Percentiles rank a stretch among this genome's conserved stretches.
Conservation (phyloP, 768 basidiomycete genomes). For the Lactarius akahatsu region DNA sequence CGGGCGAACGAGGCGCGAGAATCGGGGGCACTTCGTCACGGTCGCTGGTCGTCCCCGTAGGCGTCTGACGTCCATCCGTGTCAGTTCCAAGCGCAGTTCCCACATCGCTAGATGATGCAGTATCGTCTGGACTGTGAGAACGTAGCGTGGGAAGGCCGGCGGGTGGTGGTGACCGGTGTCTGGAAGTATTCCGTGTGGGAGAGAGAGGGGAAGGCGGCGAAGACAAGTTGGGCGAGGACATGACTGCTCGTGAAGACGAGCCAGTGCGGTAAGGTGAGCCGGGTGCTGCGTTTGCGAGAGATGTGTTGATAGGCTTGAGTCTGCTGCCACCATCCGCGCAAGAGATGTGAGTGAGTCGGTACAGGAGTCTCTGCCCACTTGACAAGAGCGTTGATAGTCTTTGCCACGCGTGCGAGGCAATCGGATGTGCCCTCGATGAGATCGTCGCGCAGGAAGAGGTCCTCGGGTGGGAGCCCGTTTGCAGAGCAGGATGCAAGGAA, state of each 20-base stretch:
- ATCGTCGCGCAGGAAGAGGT: slow-evolving; percentile 68
- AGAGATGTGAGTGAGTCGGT: slow-evolving; percentile 46
- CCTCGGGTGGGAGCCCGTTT: slow-evolving; percentile 60
- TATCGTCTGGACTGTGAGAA: slow-evolving; percentile 17
- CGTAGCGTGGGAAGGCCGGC: slow-evolving; percentile 23
- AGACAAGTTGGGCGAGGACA: slow-evolving; percentile 65
- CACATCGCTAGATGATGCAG: slow-evolving; percentile 26
- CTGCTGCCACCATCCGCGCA: slow-evolving; percentile 38
- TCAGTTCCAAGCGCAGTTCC: slow-evolving; percentile 34
- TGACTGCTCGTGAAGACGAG: slow-evolving; percentile 45
- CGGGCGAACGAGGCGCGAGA: slow-evolving; percentile 51
- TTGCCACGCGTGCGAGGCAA: slow-evolving; percentile 67
- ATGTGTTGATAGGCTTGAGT: slow-evolving; percentile 35
- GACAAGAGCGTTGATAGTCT: slow-evolving; percentile 67
- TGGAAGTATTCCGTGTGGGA: slow-evolving; percentile 30
- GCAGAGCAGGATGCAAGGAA: slow-evolving; percentile 75
- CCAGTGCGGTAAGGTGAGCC: slow-evolving; percentile 22
- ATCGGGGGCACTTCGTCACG: slow-evolving; percentile 43
- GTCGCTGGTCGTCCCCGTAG: slow-evolving; percentile 33
- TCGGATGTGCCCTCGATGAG: slow-evolving; percentile 60
- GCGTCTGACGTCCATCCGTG: slow-evolving; percentile 28
- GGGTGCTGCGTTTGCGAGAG: slow-evolving; percentile 33
- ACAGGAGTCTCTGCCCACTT: slow-evolving; percentile 56
- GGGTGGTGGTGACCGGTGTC: slow-evolving; percentile 15
- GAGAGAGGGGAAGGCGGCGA: slow-evolving; percentile 23